These are phyloP conservation scores for Pseudognaphalium luteoalbum DNA, from an alignment of 129 eudicot genomes.

Conservation along the genomic window DNA sequence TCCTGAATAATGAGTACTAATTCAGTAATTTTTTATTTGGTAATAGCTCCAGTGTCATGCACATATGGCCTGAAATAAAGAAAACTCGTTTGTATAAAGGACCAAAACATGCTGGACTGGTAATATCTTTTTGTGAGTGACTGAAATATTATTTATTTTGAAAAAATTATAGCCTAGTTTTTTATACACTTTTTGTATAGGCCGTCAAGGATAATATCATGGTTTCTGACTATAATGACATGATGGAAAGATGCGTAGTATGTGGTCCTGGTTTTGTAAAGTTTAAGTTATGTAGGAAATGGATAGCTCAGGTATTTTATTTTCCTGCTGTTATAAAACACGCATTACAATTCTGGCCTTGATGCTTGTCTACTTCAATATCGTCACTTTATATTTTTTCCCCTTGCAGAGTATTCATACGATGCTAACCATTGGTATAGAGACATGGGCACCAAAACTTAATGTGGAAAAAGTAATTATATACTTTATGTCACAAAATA, in stretches of 20 bases:
- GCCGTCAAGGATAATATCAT: no score
- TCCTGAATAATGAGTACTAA: not conserved
- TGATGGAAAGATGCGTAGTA: no score
- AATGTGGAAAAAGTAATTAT: not conserved
- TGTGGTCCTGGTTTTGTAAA: no score
- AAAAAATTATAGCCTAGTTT: no score
- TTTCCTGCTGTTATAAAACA: not conserved
- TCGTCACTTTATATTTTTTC: not conserved
- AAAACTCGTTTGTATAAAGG: not conserved
- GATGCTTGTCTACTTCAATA: not conserved
- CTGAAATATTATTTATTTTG: no score
- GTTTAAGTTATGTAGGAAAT: no score
- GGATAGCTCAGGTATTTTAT: not conserved
- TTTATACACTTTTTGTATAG: no score
- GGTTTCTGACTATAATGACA: no score
- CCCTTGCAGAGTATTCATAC: not conserved
- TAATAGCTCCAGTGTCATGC: conserved; percentile 6
- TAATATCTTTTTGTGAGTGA: no score
- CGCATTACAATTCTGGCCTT: not conserved
- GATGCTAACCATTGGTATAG: not conserved
- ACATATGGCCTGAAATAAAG: conserved; percentile 8
- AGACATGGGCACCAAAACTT: not conserved
- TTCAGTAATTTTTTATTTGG: not conserved
- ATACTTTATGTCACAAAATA: not conserved
- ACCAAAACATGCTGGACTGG: not conserved